Evolutionary conservation across 305 asterid genomes (phyloP), one percentile per base, ranked within the genome.

Genomic region (Fraxinus paxiana): DNA sequence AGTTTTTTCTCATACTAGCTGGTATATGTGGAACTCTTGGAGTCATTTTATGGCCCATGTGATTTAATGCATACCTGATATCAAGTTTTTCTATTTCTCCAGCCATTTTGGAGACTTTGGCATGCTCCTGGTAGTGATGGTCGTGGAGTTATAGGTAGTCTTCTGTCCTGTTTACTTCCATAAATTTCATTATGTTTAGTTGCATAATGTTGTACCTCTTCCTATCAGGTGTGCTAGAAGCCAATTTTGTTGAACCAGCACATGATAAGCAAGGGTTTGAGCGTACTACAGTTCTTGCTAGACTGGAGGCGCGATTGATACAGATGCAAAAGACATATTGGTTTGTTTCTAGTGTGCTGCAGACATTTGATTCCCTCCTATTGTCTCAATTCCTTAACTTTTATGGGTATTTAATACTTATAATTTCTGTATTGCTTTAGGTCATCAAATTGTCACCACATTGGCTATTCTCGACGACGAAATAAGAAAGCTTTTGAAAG

Each of bases 101-200:
- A 96, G 99, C 98, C 99, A 78, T 96, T 96, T 85, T 96, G 99
- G 99, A 96, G 97, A 89, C 91, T 96, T 75, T 96, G 98, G 99
- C 93, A 93, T 89, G 87, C 99, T 76, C 90, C 98, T 83, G 99
- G 98, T 80, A 94, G 98, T 56, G 98, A 96, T 77, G 99, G 99
- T 69, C 99, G 99, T 86, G 99, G 99, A 87, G 99, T 96, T 67
- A 96, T 96, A 87, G 99, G 99, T 95, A 87, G 73, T 82, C 20
- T 79, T 71, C 30, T 79, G 26, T 34, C 22, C 61, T 67, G 48
- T 65, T 48, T 75, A 63, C 77, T 74, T 34, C 71, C 22, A 72
- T 22, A 77, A 37, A 77, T 71, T 77, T 75, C 34, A 59, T 85
- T 63, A 82, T 72, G 65, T 82, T 63, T 76, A 82, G 83, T 86